Base-by-base conservation (phyloP, 192 early-diverging fungal genomes). In the Coemansia sp. region DNA sequence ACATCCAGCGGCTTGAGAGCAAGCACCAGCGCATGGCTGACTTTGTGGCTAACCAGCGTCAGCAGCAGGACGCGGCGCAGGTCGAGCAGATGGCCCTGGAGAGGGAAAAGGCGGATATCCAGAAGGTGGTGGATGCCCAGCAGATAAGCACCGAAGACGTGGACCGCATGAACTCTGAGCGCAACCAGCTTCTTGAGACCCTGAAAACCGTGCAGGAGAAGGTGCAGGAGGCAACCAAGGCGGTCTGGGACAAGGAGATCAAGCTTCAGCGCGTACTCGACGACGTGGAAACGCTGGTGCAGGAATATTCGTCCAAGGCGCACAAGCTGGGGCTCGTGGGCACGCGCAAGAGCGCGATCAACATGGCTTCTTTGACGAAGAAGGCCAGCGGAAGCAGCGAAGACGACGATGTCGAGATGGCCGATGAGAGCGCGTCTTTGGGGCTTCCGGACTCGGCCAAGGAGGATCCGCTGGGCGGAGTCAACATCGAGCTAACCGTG, bases 91-190 rank as follows among this genome's bases (percentile, higher is more conserved):
- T 76, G 59, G 45, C 67, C 46, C 66, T 87, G 32, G 71, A 81
- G 30, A 67, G 63, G 34, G 87, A 89, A 52, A 85, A 83, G 63
- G 70, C 53, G 2, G 69, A 78, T 48, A 75, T 90, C 35, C 83
- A 87, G 60, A 47, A 62, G n/a, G 78, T 82, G 11, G 89, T 92
- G 10, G 89, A 92, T 55, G 69, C 72, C 53, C 91, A 92, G 69
- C 86, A 89, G 65, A 86, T 92, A 32, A 87, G 85, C 25, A 85
- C 89, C 35, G 86, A 86, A 28, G 91, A 92, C 73, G 86, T 91
- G 25, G 91, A 92, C 59, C 82, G 89, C 20, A 92, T 92, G 89
- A 88, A 83, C 51, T 82, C 85, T 27, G 91, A 92, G 71, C 78
- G 86, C 32, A 89, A 90, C 53, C 84, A 87, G 72, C 78, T 92